These are phyloP conservation scores for Ilex asprella DNA, from an alignment of 257 asterid species.

Conservation along the genomic window DNA sequence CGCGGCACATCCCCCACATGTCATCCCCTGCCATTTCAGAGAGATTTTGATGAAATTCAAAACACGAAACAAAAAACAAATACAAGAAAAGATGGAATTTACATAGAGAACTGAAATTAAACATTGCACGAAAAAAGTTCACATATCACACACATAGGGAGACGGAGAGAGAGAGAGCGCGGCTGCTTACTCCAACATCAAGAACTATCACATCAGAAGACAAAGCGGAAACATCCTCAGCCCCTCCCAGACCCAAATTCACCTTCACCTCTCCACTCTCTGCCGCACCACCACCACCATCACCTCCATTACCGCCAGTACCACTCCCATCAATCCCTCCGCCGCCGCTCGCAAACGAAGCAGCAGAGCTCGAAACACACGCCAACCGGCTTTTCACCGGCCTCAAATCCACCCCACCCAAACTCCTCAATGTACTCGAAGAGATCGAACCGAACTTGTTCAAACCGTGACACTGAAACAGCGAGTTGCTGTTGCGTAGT, in stretches of 20 bases:
- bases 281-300: slow-evolving; percentile 44
- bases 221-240: slow-evolving; percentile 48
- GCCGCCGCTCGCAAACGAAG: slow-evolving; percentile 62
- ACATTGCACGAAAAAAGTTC: not conserved
- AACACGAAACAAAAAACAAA: not conserved
- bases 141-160: not conserved
- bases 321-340: slow-evolving; percentile 60
- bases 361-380: slow-evolving; percentile 45
- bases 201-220: slow-evolving; percentile 82
- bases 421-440: slow-evolving; percentile 14
- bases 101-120: not conserved
- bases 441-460: slow-evolving; percentile 25
- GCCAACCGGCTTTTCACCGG: slow-evolving; percentile 25
- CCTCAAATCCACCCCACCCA: slow-evolving; percentile 16
- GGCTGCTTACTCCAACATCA: slow-evolving; percentile 68
- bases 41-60: not conserved
- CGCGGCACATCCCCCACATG: slow-evolving; percentile 69
- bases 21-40: slow-evolving; percentile 52
- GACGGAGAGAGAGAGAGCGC: not conserved
- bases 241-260: slow-evolving; percentile 39
- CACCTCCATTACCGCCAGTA: slow-evolving; percentile 30
- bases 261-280: slow-evolving; percentile 57
- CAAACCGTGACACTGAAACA: not conserved
- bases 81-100: too few relatives aligned
- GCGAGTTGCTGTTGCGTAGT: not conserved